A percentile compares a stretch with the other conserved stretches of the same genome.
Conservation (phyloP, 1,284 basidiomycete species). For the Heterobasidion annosum region DNA sequence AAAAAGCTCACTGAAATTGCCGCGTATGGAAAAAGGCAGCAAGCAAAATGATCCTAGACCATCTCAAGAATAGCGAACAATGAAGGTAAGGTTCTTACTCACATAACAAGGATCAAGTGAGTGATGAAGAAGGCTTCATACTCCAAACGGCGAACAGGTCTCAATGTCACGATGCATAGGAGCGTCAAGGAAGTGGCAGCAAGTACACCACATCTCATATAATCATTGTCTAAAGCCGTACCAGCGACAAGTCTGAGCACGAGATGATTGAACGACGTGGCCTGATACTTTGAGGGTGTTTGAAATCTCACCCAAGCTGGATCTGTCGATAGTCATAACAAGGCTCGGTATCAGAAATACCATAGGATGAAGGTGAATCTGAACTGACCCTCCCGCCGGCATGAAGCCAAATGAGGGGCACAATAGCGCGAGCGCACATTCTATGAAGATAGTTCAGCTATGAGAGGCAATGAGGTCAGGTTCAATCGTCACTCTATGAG, state of each 20-base stretch:
- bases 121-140: slow-evolving; percentile 20
- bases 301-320: not conserved
- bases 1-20: slow-evolving; percentile 14
- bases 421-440: slow-evolving; percentile 37
- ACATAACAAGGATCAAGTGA: slow-evolving; percentile 17
- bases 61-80: not conserved
- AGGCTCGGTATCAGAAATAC: not conserved
- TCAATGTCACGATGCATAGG: slow-evolving; percentile 15
- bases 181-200: slow-evolving; percentile 12
- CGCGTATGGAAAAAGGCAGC: slow-evolving; percentile 25
- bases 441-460: slow-evolving; percentile 43
- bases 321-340: not conserved
- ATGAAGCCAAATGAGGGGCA: slow-evolving; percentile 44
- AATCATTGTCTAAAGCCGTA: not conserved
- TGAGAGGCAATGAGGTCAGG: slow-evolving; percentile 10
- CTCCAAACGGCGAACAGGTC: slow-evolving; percentile 13
- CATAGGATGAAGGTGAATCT: too few relatives aligned
- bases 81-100: not conserved
- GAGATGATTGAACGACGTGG: not conserved
- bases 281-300: not conserved
- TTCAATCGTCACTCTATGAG: not conserved
- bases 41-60: slow-evolving; percentile 13
- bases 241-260: not conserved
- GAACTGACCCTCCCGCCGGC: slow-evolving; percentile 29
- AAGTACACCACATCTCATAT: slow-evolving; percentile 8